A percentile compares a stretch with the other conserved stretches of the same genome.
Evolutionary conservation across 441 rosid species (phyloP).

Genomic region (Populus hybrid): DNA sequence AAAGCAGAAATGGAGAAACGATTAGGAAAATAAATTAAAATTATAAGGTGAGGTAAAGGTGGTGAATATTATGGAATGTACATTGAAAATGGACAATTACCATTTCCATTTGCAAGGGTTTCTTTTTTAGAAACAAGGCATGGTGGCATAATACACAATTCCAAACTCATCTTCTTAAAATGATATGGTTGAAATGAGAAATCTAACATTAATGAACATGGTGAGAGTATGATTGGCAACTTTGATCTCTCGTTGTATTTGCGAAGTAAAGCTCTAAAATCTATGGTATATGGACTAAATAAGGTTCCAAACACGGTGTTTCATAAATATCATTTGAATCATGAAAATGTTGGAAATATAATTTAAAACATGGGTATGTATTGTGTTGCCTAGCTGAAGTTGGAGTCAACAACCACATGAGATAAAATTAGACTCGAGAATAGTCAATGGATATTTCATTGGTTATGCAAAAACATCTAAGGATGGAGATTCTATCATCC

Average conservation of each 20-base stretch:
- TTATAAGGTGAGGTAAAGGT: background rate
- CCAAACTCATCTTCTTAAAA: constrained; percentile 5
- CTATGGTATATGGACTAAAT: background rate
- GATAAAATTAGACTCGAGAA: no score
- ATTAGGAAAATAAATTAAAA: constrained; percentile 9
- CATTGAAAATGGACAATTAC: constrained; percentile 4
- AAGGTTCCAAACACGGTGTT: no score
- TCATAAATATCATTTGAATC: no score
- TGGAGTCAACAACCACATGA: no score
- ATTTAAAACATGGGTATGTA: no score
- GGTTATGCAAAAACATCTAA: no score
- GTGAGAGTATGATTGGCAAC: background rate
- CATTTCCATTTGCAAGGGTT: background rate
- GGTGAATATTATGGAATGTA: constrained; percentile 6
- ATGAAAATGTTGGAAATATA: no score
- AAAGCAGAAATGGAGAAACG: constrained; percentile 7
- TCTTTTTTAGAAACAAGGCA: constrained; percentile 10
- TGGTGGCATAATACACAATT: constrained; percentile 15
- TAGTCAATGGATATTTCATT: no score
- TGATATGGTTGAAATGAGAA: constrained; percentile 10
- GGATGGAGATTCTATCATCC: no score
- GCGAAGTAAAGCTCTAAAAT: background rate
- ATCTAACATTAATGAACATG: constrained; percentile 5
- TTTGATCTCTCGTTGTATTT: background rate
- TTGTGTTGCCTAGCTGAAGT: no score